Base-by-base conservation (phyloP, 1,284 basidiomycete species). In the Trichosporon sp. region DNA sequence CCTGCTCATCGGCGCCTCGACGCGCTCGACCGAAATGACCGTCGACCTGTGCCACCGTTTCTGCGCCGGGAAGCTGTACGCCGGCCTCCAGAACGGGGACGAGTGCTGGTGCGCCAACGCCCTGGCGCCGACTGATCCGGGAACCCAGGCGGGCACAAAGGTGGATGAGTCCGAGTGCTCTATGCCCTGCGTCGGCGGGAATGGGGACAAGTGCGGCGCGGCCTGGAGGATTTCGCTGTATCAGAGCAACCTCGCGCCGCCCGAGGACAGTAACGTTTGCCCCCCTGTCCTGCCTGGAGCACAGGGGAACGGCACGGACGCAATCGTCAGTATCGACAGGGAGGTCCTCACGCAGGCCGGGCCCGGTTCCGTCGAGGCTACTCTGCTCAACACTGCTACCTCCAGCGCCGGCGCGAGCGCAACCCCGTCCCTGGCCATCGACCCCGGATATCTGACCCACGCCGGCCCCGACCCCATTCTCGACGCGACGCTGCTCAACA, bases 51-150 rank as follows among this genome's bases (percentile, higher is more conserved):
- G 84, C 71, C 71, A 81, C 59, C 77, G 72, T 43, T 75, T 78
- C 67, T 85, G 84, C 74, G 71, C 75, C 43, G 76, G 74, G 61
- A 83, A 82, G 77, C 70, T 72, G 0, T 70, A 78, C 48, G 83
- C 82, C 7, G 85, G 83, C 37, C 76, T 77, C 2, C 81, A 85
- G 71, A 81, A 77, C 69, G 77, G 75, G 21, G 78, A 80, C 40
- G 81, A 82, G 78, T 84, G 83, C 71, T 84, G 80, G 73, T 84
- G 83, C 65, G 81, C 74, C 19, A 72, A 79, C 73, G 46, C 35
- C 6, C 76, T 79, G 19, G 66, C 43, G 16, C 16, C 43, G 16
- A 46, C 43, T 4, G 43, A 46, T 3, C 43, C 43, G 5, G 43
- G 43, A 14, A 16, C 14, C 14, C 2, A 51, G 14, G 81, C 79